Evolutionary conservation across 768 basidiomycete species (phyloP).

Genomic region (Tylopilus plumbeoviolaceoides): DNA sequence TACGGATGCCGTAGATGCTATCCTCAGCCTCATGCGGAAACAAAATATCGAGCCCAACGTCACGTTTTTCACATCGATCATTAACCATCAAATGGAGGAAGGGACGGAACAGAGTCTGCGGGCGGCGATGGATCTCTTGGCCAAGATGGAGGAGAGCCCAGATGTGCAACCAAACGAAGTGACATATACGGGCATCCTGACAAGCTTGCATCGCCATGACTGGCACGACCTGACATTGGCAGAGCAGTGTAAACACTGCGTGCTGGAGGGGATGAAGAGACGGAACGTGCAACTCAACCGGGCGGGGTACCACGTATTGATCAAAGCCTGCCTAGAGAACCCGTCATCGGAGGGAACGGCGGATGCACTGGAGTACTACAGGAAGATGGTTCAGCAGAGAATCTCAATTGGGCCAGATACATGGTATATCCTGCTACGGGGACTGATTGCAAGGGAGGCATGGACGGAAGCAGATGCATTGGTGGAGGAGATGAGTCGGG

Average conservation of each 20-base stretch:
- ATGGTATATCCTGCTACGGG: constrained; percentile 73
- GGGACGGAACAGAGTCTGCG: constrained; percentile 49
- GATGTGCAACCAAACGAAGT: constrained; percentile 61
- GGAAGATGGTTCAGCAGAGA: constrained; percentile 51
- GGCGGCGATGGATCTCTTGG: constrained; percentile 65
- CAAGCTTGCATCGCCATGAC: constrained; percentile 61
- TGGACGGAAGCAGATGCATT: constrained; percentile 61
- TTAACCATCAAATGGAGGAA: constrained; percentile 65
- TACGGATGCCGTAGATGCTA: constrained; percentile 58
- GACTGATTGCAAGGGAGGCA: constrained; percentile 52
- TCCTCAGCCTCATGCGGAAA: constrained; percentile 71
- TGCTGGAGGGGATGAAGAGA: constrained; percentile 57
- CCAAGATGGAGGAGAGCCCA: constrained; percentile 65
- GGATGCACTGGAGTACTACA: constrained; percentile 55
- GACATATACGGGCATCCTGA: constrained; percentile 79
- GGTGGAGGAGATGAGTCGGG: constrained; percentile 54
- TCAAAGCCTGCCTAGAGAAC: constrained; percentile 61
- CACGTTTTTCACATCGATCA: constrained; percentile 74
- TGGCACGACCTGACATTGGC: constrained; percentile 45
- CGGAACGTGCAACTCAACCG: constrained; percentile 53
- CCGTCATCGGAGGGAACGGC: constrained; percentile 46
- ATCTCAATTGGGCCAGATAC: constrained; percentile 56
- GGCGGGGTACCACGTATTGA: constrained; percentile 72
- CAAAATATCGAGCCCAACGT: constrained; percentile 72
- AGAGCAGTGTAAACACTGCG: constrained; percentile 44